Evolutionary conservation across 2,329 filamentous ascomycete species (phyloP).

Genomic region (Akanthomyces uredinophilus): DNA sequence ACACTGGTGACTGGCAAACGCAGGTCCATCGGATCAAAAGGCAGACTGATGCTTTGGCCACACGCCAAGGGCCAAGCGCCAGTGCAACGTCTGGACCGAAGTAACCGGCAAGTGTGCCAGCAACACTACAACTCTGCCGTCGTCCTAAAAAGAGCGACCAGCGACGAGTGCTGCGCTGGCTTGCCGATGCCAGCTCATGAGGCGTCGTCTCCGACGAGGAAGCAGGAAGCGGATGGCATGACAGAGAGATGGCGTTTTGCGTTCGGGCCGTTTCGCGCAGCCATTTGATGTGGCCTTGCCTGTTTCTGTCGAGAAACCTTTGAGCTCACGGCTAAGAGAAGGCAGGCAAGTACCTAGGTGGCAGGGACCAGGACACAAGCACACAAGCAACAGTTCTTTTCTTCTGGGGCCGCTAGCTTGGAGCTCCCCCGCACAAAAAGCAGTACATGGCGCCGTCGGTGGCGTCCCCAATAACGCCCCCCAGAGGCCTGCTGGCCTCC

Average conservation of each 20-base stretch:
- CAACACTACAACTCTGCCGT: background rate
- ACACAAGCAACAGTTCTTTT: background rate
- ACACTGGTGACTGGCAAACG: background rate
- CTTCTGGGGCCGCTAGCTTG: background rate
- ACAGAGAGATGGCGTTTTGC: slow-evolving; percentile 1
- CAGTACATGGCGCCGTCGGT: background rate
- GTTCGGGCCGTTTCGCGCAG: slow-evolving; percentile 10
- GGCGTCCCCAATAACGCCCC: too few species aligned
- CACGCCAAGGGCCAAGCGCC: background rate
- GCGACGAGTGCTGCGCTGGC: background rate
- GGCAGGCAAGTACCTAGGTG: too few species aligned
- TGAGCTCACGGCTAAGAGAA: background rate
- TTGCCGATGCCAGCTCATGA: slow-evolving; percentile 4
- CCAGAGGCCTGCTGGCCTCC: slow-evolving; percentile 2
- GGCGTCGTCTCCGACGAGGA: background rate
- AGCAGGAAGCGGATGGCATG: background rate
- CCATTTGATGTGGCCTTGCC: background rate
- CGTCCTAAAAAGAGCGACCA: too few species aligned
- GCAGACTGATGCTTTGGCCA: background rate
- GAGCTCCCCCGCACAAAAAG: background rate
- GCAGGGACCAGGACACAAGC: background rate
- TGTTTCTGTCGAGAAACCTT: background rate
- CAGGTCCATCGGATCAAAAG: background rate
- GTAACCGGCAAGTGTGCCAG: background rate
- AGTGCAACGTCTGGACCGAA: background rate